Conservation (phyloP, 495 filamentous ascomycete genomes). For the Neohortaea acidophila region DNA sequence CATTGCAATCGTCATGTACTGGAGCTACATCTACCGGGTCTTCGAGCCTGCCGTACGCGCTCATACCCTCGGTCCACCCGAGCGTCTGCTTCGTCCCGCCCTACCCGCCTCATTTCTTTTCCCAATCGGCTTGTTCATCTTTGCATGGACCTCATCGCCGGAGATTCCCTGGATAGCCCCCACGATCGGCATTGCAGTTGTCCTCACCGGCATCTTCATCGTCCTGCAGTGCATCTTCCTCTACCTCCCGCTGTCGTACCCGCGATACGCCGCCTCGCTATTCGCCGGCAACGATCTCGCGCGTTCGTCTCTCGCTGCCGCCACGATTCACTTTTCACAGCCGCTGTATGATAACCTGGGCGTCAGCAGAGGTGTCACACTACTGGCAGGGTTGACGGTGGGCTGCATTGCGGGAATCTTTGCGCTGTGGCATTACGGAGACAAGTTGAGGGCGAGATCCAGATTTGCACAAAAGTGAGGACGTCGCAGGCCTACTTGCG, state of each 20-base stretch:
- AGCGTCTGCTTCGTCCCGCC: slow-evolving; percentile 40
- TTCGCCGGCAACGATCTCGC: slow-evolving; percentile 48
- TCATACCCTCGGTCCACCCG: slow-evolving; percentile 33
- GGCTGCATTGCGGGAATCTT: too few species aligned
- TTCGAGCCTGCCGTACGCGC: slow-evolving; percentile 30
- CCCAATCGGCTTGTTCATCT: slow-evolving; percentile 42
- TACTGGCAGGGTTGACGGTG: too few species aligned
- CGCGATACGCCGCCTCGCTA: slow-evolving; percentile 42
- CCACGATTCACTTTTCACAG: too few species aligned
- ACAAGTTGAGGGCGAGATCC: too few species aligned
- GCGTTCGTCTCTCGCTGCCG: too few species aligned
- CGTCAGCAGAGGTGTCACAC: too few species aligned
- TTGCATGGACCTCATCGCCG: slow-evolving; percentile 36
- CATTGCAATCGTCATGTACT: slow-evolving; percentile 37
- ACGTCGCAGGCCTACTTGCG: too few species aligned
- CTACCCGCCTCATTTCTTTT: slow-evolving; percentile 36
- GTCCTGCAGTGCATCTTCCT: slow-evolving; percentile 33
- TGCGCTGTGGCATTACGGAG: too few species aligned
- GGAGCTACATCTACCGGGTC: slow-evolving; percentile 33
- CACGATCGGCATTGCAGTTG: slow-evolving; percentile 39
- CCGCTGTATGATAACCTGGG: too few species aligned
- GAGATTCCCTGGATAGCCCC: slow-evolving; percentile 44
- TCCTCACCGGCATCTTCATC: slow-evolving; percentile 25
- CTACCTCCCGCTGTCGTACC: slow-evolving; percentile 44
- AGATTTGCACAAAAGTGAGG: too few species aligned